Evolutionary conservation across 805 yeast genomes (phyloP).

Genomic region (Candida nitratophila): DNA sequence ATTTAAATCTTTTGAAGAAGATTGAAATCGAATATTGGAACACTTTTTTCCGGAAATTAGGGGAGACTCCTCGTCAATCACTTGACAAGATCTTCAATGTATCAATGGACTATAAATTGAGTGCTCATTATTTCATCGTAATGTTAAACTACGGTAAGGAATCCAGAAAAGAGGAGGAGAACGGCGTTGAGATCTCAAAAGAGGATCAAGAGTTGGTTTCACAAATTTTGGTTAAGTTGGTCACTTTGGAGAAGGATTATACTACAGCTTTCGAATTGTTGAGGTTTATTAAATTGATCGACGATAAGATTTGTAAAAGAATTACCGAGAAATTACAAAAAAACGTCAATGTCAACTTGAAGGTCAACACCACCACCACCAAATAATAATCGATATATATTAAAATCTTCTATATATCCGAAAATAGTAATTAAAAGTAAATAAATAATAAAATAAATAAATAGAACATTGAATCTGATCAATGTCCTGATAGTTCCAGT

Average conservation of each 20-base stretch:
- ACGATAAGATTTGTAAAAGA: conserved; percentile 27
- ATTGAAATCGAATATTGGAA: conserved; percentile 48
- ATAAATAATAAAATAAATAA: conserved; percentile 1
- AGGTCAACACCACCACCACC: no score
- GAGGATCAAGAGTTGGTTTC: conserved; percentile 35
- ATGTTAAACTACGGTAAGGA: conserved; percentile 43
- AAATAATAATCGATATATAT: no score
- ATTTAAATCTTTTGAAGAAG: conserved; percentile 45
- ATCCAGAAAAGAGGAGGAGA: conserved; percentile 16
- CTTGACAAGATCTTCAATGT: conserved; percentile 30
- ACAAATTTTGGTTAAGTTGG: conserved; percentile 36
- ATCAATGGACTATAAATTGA: conserved; percentile 34
- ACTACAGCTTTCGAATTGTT: conserved; percentile 50
- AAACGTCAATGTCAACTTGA: no score
- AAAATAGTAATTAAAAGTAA: no score
- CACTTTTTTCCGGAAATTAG: conserved; percentile 34
- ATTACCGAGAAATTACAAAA: conserved; percentile 24
- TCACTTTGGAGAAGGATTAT: conserved; percentile 31
- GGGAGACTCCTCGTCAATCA: conserved; percentile 39
- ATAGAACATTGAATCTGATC: conserved; percentile 1
- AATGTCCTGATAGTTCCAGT: not conserved
- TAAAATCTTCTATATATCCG: no score
- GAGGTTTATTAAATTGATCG: conserved; percentile 45
- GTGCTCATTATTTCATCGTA: conserved; percentile 45
- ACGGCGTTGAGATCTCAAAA: conserved; percentile 8